Evolutionary conservation across 805 yeast genomes (phyloP).

Genomic region (Sugiyamaella chiloensis): DNA sequence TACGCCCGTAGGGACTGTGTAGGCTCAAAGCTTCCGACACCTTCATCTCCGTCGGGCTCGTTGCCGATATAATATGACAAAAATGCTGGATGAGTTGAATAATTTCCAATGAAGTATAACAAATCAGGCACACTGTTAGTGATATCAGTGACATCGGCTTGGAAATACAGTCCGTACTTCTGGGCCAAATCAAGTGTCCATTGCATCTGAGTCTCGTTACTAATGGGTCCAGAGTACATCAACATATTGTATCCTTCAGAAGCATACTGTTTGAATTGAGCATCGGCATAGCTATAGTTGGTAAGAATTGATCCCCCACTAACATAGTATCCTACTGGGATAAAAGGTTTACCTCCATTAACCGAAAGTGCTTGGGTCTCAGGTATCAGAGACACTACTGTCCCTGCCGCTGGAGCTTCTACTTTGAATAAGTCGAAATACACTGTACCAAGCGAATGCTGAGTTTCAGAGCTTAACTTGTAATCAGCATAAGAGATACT

Average conservation of each 20-base stretch:
- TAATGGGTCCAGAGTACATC: slow-evolving; percentile 14
- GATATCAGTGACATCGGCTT: slow-evolving; percentile 16
- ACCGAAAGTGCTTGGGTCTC: slow-evolving; percentile 8
- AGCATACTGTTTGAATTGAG: slow-evolving; percentile 7
- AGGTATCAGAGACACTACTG: slow-evolving; percentile 5
- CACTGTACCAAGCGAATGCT: slow-evolving; percentile 10
- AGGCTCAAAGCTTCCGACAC: slow-evolving; percentile 15
- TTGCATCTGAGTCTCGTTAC: slow-evolving; percentile 11
- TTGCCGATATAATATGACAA: slow-evolving; percentile 15
- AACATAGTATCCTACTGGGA: slow-evolving; percentile 16
- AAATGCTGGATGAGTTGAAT: slow-evolving; percentile 12
- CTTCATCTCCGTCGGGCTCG: slow-evolving; percentile 17
- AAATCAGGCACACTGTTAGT: slow-evolving; percentile 5
- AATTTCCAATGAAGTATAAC: slow-evolving; percentile 8
- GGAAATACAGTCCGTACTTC: slow-evolving; percentile 11
- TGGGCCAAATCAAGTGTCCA: slow-evolving; percentile 13
- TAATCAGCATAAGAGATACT: slow-evolving; percentile 8
- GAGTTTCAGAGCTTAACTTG: not conserved
- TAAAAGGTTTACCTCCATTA: slow-evolving; percentile 7
- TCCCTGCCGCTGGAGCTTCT: slow-evolving; percentile 5
- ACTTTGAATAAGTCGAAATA: slow-evolving; percentile 12
- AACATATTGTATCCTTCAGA: slow-evolving; percentile 16
- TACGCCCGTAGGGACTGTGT: slow-evolving; percentile 7
- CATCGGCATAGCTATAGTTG: slow-evolving; percentile 7
- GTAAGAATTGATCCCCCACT: slow-evolving; percentile 5